Evolutionary conservation across 2,329 filamentous ascomycete genomes (phyloP), one percentile per base, ranked within the genome.

Genomic region (Ilyonectria robusta): DNA sequence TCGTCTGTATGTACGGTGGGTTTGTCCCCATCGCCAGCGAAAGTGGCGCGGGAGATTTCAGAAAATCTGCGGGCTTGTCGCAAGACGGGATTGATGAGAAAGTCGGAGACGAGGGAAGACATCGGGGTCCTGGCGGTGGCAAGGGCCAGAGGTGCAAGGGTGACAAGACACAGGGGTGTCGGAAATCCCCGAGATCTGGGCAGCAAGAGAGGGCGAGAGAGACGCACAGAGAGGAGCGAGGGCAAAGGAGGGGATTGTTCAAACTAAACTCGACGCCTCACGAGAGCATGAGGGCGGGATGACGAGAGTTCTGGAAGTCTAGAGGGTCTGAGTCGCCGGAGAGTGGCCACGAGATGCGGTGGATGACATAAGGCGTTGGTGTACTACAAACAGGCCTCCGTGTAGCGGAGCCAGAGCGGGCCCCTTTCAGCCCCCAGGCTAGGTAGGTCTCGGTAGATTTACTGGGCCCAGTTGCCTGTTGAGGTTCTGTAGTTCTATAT

Each of bases 11-110:
- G 61, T 7, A 66, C 64, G 31, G 76, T 59, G 33, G 73, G 53
- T 21, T 76, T 72, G 70, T 79, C 79, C 72, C 77, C 76, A 70
- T 79, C 80, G 70, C 76, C 77, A 75, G 72, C 67, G 72, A 83
- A 72, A 70, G 78, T 81, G 26, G 81, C 77, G 62, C 82, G 79
- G 33, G 83, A 84, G 66, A 83, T 83, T 73, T 84, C 83, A 55
- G 90, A 91, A 76, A 92, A 87, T 70, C 88, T 88, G 69, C 89
- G 88, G 74, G 89, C 89, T 80, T 91, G 89, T 78, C 89, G 88
- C 72, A 91, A 81, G 74, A 91, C 88, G 65, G 90, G 89, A 69
- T 90, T 90, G 79, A 91, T 89, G 73, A 91, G 81, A 77, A 90
- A 91, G 67, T 91, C 87, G 75, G 88, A 87, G 60, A 92, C 89